A percentile compares a stretch with the other conserved stretches of the same genome.
These are phyloP conservation scores for Cantharellus cinnabarinus DNA, from an alignment of 768 basidiomycete genomes.

Conservation along the genomic window DNA sequence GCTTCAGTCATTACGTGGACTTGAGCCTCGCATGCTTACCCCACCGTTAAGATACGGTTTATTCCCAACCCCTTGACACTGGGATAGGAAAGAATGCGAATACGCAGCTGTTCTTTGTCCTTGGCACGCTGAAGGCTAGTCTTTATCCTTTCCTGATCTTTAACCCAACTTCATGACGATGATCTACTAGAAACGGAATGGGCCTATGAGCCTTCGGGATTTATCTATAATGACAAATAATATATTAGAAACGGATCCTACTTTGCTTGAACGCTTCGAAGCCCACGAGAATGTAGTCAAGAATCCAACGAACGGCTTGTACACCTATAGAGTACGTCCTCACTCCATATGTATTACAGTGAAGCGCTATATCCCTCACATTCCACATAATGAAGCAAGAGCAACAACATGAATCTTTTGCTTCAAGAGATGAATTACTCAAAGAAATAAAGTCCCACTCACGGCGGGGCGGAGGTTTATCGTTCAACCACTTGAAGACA, in stretches of 20 bases:
- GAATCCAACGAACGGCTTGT: conserved; percentile 69
- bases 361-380: neutral
- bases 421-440: conserved; percentile 63
- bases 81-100: conserved; percentile 64
- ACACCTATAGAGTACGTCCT: conserved; percentile 55
- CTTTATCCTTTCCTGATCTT: neutral
- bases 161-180: neutral
- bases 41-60: conserved; percentile 33
- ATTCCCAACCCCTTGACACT: conserved; percentile 75
- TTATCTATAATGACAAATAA: conserved; percentile 64
- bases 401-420: neutral
- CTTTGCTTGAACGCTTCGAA: conserved; percentile 63
- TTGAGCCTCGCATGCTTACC: neutral
- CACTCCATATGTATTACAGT: neutral
- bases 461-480: conserved; percentile 64
- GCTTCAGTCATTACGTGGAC: neutral
- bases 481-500: conserved; percentile 69
- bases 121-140: conserved; percentile 56
- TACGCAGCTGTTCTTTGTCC: conserved; percentile 71
- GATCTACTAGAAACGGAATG: conserved; percentile 27
- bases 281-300: conserved; percentile 59
- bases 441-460: conserved; percentile 75
- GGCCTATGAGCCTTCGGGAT: conserved; percentile 75
- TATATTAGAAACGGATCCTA: conserved; percentile 47
- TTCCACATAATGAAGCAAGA: neutral